Evolutionary conservation across 2,329 filamentous ascomycete genomes (phyloP), one percentile per base, ranked within the genome.

Genomic region (Chaetomium strumarium): DNA sequence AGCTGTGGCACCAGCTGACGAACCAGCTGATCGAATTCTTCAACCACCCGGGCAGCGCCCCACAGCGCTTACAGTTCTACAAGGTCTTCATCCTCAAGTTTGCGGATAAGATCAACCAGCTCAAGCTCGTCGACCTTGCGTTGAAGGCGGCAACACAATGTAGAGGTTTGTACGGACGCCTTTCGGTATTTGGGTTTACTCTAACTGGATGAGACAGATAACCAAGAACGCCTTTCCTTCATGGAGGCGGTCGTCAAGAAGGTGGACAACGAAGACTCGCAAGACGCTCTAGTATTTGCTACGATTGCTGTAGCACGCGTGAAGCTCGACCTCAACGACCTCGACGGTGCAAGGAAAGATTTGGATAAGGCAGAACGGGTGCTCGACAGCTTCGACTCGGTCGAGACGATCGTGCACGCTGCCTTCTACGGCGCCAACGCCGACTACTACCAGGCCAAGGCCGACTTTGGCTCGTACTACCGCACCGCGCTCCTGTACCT

Each of bases 1-100:
- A 96, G 75, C 81, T 99, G 73, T 99, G 93, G 93, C 93, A 99
- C 76, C 91, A 99, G 74, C 86, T 99, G 62, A 99, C 93, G 34
- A 87, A 96, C 67, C 78, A 85, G 49, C 81, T 99, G 52, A 77
- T 96, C 63, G 80, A 88, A 61, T 96, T 92, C 80, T 99, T 96
- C 76, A 84, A 85, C 65, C 75, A 88, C 63, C 80, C 87, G 41
- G 82, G 85, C 67, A 97, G 91, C 72, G 86, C 84, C 52, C 78
- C 83, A 53, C 90, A 95, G 74, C 86, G 92, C 66, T 81, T 99
- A 74, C 77, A 84, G 55, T 86, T 99, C 71, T 99, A 93, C 79
- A 90, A 93, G 74, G 84, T 84, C 64, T 99, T 99, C 76, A 87
- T 99, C 71, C 82, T 92, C 70, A 93, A 87, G 71, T 99, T 99